A percentile compares a stretch with the other conserved stretches of the same genome.
phyloP scores from a whole-genome alignment of 352 stramenopile species.

The Blastocystis sp. region DNA sequence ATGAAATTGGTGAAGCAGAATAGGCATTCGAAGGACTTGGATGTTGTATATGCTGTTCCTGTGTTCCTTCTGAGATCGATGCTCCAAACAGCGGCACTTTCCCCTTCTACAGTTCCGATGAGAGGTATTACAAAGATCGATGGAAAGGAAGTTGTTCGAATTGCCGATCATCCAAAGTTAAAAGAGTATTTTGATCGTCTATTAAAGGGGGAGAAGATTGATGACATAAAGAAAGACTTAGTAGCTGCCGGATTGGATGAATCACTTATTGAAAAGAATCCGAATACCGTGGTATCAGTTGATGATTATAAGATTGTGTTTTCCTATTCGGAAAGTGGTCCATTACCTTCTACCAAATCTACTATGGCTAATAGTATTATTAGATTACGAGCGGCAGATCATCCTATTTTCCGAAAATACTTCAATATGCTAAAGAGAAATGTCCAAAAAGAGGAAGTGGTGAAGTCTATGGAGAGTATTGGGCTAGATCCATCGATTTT shows the following conservation, averaged over 20 bases:
- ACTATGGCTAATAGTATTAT: not conserved
- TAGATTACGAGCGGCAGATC: not conserved
- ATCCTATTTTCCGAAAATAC: conserved; percentile 31
- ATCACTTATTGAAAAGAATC: not conserved
- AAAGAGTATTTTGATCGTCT: conserved; percentile 43
- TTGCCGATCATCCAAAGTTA: conserved; percentile 28
- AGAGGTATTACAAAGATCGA: not conserved
- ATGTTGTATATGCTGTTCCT: conserved; percentile 23
- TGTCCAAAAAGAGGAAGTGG: not conserved
- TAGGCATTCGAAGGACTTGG: not conserved
- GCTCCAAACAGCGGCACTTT: not conserved
- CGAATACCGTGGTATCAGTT: conserved; percentile 10
- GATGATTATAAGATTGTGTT: not conserved
- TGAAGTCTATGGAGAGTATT: not conserved
- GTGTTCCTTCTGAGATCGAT: conserved; percentile 19
- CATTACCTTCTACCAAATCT: not conserved
- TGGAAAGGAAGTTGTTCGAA: conserved; percentile 42
- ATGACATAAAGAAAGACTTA: conserved; percentile 23
- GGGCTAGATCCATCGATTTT: conserved; percentile 15
- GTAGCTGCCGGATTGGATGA: not conserved
- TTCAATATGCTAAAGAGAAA: conserved; percentile 39
- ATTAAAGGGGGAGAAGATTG: not conserved
- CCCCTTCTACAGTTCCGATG: not conserved
- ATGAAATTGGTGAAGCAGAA: not conserved
- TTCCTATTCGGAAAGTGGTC: not conserved